phyloP scores from a whole-genome alignment of 331 rosid genomes.

The Malus hybrid region DNA sequence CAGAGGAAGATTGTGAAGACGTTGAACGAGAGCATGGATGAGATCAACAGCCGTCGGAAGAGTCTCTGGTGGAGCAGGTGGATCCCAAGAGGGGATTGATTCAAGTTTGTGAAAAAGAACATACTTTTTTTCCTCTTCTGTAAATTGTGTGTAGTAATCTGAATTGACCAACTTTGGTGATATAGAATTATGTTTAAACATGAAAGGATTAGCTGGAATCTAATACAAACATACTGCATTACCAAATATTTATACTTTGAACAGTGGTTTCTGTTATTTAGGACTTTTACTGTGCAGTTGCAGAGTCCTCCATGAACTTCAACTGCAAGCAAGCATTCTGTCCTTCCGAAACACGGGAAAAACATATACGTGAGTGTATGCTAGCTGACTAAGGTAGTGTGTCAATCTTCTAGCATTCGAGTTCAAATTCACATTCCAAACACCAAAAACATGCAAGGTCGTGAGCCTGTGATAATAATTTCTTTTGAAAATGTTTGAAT shows the following conservation, averaged over 20 bases:
- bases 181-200: too few species aligned
- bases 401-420: too few species aligned
- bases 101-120: slow-evolving; percentile 10
- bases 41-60: slow-evolving; percentile 58
- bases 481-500: neutral
- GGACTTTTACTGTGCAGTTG: slow-evolving; percentile 10
- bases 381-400: too few species aligned
- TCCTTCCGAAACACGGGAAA: neutral
- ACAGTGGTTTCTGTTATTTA: slow-evolving; percentile 10
- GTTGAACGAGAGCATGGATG: slow-evolving; percentile 86
- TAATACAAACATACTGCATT: slow-evolving; percentile 21
- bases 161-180: too few species aligned
- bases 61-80: slow-evolving; percentile 98
- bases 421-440: too few species aligned
- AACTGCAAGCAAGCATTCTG: slow-evolving; percentile 3
- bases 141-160: too few species aligned
- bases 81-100: slow-evolving; percentile 93
- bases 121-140: too few species aligned
- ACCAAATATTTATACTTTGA: slow-evolving; percentile 36
- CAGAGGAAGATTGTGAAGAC: slow-evolving; percentile 71
- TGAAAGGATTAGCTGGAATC: neutral
- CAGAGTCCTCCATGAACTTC: slow-evolving; percentile 16
- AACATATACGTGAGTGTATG: too few species aligned
- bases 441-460: too few species aligned
- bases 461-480: too few species aligned